These are phyloP conservation scores for Eucalyptus erythrocorys DNA, from an alignment of 345 rosid genomes.

Conservation along the genomic window DNA sequence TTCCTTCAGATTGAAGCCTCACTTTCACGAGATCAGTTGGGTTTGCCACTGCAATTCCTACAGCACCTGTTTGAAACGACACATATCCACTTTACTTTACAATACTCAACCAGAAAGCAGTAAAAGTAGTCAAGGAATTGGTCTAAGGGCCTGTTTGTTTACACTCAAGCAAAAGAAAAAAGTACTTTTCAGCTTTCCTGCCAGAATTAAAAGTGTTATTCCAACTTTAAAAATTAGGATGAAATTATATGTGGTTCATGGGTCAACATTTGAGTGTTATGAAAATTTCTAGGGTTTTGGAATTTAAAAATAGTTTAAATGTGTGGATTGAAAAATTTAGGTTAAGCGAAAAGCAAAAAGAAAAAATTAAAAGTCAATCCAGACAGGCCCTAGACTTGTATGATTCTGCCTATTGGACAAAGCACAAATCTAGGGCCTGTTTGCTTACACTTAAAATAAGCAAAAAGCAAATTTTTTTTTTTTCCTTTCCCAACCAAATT, in stretches of 20 bases:
- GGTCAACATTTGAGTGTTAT: background rate
- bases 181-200: background rate
- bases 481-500: background rate
- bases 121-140: background rate
- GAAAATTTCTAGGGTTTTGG: background rate
- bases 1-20: constrained; percentile 98
- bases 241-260: background rate
- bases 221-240: background rate
- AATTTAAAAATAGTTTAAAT: background rate
- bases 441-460: background rate
- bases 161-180: background rate
- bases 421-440: background rate
- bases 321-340: background rate
- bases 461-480: background rate
- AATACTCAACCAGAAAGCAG: background rate
- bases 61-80: constrained; percentile 55
- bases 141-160: background rate
- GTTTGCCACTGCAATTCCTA: constrained; percentile 77
- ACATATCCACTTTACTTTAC: background rate
- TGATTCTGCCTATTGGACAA: background rate
- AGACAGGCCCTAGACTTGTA: background rate
- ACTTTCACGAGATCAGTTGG: constrained; percentile 99
- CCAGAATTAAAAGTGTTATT: background rate
- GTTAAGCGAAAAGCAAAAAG: background rate
- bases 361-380: background rate